A percentile compares a stretch with the other conserved stretches of the same genome.
phyloP scores from a whole-genome alignment of 768 basidiomycete species.

The Tulasnella sp. region DNA sequence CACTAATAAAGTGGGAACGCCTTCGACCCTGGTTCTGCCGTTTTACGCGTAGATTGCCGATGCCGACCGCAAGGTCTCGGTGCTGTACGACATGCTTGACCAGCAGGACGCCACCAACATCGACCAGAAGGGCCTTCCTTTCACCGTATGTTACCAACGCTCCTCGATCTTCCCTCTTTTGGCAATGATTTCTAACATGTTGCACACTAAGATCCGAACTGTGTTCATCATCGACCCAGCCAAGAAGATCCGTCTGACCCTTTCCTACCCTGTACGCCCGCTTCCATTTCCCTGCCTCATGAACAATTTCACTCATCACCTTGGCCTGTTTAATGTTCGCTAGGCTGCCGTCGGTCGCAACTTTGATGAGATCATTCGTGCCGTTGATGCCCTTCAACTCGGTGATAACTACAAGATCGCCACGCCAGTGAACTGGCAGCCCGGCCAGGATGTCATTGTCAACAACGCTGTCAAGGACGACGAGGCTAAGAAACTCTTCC shows the following conservation, averaged over 20 bases:
- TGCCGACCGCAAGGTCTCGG: slow-evolving; percentile 70
- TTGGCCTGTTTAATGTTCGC: neutral
- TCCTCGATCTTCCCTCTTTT: neutral
- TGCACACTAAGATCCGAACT: slow-evolving; percentile 64
- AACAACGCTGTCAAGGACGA: slow-evolving; percentile 76
- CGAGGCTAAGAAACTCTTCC: slow-evolving; percentile 88
- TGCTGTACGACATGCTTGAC: slow-evolving; percentile 92
- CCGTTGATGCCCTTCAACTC: slow-evolving; percentile 87
- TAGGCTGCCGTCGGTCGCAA: slow-evolving; percentile 86
- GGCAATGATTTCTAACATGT: neutral
- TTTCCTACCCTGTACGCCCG: slow-evolving; percentile 62
- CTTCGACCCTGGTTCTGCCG: slow-evolving; percentile 6
- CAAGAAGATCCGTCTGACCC: slow-evolving; percentile 81
- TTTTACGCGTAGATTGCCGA: slow-evolving; percentile 69
- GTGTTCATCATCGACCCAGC: slow-evolving; percentile 98
- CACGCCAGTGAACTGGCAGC: slow-evolving; percentile 93
- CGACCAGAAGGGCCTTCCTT: slow-evolving; percentile 80
- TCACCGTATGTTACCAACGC: slow-evolving; percentile 53
- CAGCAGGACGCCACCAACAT: slow-evolving; percentile 87
- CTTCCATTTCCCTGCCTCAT: neutral
- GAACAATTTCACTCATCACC: neutral
- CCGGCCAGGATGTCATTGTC: slow-evolving; percentile 90
- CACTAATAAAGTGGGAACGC: neutral
- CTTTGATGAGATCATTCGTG: slow-evolving; percentile 69
- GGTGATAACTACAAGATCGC: slow-evolving; percentile 72